phyloP scores from a whole-genome alignment of 225 moss, liverwort and hornwort species.

The Lunularia cruciata region DNA sequence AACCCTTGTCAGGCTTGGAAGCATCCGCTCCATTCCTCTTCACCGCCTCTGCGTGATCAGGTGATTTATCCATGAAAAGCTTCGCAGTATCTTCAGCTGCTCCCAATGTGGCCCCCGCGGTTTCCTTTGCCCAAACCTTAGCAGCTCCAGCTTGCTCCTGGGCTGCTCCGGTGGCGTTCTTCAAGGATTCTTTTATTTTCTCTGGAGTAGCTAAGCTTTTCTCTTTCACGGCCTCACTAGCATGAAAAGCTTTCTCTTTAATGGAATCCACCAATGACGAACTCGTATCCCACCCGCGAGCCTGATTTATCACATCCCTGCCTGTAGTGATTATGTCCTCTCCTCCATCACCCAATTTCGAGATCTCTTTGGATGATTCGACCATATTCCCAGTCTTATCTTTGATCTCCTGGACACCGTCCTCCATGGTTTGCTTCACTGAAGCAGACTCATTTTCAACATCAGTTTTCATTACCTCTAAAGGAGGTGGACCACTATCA shows the following conservation, averaged over 20 bases:
- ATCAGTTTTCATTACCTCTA: no score
- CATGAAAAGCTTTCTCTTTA: slow-evolving; percentile 9
- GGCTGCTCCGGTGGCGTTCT: neutral
- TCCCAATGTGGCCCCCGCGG: neutral
- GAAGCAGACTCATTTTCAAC: neutral
- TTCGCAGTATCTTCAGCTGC: neutral
- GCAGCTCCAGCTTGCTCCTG: neutral
- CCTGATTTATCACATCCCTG: neutral
- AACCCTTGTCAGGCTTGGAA: no score
- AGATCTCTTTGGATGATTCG: neutral
- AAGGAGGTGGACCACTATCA: no score
- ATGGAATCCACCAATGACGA: slow-evolving; percentile 5
- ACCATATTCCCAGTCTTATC: neutral
- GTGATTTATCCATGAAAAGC: neutral
- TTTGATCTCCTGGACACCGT: neutral
- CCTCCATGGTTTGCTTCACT: neutral
- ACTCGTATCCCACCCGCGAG: slow-evolving; percentile 17
- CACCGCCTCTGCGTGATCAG: neutral
- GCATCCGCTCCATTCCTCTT: neutral
- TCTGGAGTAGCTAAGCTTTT: slow-evolving; percentile 4
- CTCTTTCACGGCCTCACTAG: slow-evolving; percentile 7
- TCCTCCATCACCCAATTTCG: neutral
- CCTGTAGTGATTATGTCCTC: neutral
- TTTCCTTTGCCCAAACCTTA: neutral
- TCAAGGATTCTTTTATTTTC: slow-evolving; percentile 1